Conservation (phyloP, 306 rosid species). For the Oemleria cerasiformis region DNA sequence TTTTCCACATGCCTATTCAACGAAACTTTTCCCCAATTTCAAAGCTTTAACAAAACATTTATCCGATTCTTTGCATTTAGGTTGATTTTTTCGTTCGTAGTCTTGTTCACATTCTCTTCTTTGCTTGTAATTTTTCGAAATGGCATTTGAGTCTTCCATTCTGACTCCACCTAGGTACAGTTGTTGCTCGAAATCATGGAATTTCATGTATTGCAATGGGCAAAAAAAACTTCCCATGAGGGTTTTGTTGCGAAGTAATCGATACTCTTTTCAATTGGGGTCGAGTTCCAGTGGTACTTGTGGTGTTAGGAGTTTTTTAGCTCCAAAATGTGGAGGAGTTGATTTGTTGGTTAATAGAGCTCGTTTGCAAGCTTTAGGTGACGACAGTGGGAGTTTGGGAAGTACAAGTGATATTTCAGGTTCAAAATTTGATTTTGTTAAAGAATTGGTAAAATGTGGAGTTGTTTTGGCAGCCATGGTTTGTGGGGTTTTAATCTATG, state of each 20-base stretch:
- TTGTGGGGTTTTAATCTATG: constrained; percentile 62
- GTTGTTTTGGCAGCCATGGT: constrained; percentile 62
- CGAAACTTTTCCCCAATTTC: not conserved
- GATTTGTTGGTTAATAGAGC: constrained; percentile 31
- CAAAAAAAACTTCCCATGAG: constrained; percentile 32
- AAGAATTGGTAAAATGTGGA: constrained; percentile 50
- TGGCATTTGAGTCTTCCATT: constrained; percentile 42
- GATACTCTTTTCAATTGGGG: constrained; percentile 26
- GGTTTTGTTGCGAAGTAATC: constrained; percentile 28
- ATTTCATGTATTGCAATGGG: constrained; percentile 27
- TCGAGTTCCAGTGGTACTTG: constrained; percentile 24
- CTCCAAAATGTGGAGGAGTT: constrained; percentile 14
- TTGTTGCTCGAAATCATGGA: constrained; percentile 25
- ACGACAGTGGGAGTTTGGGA: constrained; percentile 28
- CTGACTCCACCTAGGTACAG: constrained; percentile 22
- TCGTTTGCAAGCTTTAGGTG: constrained; percentile 39
- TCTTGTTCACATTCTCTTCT: constrained; percentile 1
- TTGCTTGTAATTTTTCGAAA: constrained; percentile 11
- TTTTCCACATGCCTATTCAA: not conserved
- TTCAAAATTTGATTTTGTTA: constrained; percentile 34
- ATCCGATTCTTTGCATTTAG: not conserved
- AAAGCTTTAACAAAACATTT: not conserved
- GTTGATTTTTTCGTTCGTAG: constrained; percentile 22
- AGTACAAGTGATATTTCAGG: constrained; percentile 31
- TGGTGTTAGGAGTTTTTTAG: constrained; percentile 24